Percentiles rank a stretch among this genome's conserved stretches.
Conservation (phyloP, 177 flowering plant species). For the Vitis hybrid region DNA sequence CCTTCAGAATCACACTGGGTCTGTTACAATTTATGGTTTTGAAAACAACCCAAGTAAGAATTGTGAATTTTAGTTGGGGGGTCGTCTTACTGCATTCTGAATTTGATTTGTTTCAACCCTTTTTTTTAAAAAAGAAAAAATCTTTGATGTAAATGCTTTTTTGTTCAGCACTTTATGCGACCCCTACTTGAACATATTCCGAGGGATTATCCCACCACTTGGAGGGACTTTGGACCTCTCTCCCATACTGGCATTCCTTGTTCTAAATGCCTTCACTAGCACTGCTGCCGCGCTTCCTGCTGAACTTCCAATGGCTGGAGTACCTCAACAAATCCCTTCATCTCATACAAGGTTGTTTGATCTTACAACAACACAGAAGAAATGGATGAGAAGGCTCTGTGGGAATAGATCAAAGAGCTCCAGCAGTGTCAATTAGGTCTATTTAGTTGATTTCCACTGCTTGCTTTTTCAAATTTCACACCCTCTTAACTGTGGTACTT, state of each 20-base stretch:
- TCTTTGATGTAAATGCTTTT: conserved; percentile 3
- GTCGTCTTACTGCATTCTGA: no score
- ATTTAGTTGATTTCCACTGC: background rate
- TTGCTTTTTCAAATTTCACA: background rate
- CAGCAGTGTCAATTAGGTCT: conserved; percentile 13
- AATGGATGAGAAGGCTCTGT: conserved; percentile 53
- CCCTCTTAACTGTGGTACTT: background rate
- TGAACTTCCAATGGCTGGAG: conserved; percentile 56
- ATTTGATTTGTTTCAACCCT: background rate
- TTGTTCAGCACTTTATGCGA: conserved; percentile 83
- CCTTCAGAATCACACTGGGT: no score
- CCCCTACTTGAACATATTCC: conserved; percentile 95
- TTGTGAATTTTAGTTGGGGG: no score
- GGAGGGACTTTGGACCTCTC: conserved; percentile 93
- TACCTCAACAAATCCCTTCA: conserved; percentile 13
- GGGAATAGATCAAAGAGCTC: conserved; percentile 27
- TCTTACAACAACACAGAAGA: conserved; percentile 39
- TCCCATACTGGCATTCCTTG: conserved; percentile 86
- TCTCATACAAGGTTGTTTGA: conserved; percentile 10
- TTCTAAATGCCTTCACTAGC: conserved; percentile 82
- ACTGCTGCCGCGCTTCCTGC: conserved; percentile 91
- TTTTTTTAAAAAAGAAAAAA: background rate
- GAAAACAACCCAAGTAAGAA: no score
- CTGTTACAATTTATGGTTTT: no score
- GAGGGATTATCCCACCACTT: conserved; percentile 90